Evolutionary conservation across 1,139 yeast species (phyloP).

Genomic region (Pneumocystis jirovecii): DNA sequence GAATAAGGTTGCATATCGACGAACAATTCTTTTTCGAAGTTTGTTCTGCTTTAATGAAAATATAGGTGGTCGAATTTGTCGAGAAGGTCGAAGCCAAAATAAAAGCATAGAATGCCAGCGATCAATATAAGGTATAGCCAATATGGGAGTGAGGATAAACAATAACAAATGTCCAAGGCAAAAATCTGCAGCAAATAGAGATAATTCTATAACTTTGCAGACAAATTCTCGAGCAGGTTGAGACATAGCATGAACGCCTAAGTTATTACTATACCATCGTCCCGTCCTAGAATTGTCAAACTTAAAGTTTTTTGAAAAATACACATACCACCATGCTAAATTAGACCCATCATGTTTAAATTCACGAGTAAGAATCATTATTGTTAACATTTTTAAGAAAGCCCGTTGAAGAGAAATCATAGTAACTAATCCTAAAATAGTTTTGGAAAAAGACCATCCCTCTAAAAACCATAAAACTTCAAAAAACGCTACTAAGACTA

Average conservation of each 20-base stretch:
- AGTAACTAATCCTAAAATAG: conserved; percentile 74
- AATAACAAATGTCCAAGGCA: conserved; percentile 76
- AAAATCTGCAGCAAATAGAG: conserved; percentile 95
- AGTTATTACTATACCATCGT: conserved; percentile 91
- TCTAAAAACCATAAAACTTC: conserved; percentile 86
- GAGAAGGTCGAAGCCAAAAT: conserved; percentile 96
- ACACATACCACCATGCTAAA: conserved; percentile 85
- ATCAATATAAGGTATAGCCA: conserved; percentile 76
- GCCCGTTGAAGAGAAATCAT: conserved; percentile 80
- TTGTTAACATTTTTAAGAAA: conserved; percentile 70
- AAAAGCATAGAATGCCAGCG: conserved; percentile 97
- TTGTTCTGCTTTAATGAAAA: conserved; percentile 93
- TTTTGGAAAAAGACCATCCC: conserved; percentile 77
- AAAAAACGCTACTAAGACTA: conserved; percentile 40
- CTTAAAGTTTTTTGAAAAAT: neutral
- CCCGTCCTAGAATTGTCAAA: conserved; percentile 35
- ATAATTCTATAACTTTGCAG: conserved; percentile 85
- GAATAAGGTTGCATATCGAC: conserved; percentile 79
- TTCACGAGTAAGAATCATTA: conserved; percentile 77
- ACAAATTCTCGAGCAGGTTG: conserved; percentile 94
- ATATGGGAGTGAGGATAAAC: conserved; percentile 77
- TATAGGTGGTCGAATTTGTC: conserved; percentile 97
- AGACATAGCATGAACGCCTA: conserved; percentile 91
- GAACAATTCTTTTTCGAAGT: conserved; percentile 96
- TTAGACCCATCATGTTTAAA: conserved; percentile 93